Percentiles rank a stretch among this genome's conserved stretches.
Evolutionary conservation across 768 basidiomycete genomes (phyloP).

Genomic region (Tylopilus sp.): DNA sequence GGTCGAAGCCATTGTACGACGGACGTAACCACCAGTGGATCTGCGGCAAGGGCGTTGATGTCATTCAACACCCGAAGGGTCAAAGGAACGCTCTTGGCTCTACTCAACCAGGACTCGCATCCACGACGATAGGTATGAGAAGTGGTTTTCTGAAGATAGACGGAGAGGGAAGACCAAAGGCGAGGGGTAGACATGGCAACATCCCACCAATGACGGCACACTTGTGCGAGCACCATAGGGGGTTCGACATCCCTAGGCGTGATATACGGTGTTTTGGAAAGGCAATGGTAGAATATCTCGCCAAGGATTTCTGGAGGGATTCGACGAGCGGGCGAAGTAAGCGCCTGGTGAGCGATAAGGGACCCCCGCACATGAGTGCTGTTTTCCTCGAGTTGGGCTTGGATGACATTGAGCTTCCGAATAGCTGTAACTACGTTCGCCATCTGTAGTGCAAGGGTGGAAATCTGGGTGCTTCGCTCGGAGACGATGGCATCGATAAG

Average conservation of each 20-base stretch:
- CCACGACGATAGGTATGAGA: slow-evolving; percentile 11
- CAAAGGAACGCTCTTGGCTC: slow-evolving; percentile 27
- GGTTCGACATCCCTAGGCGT: slow-evolving; percentile 18
- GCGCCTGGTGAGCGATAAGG: slow-evolving; percentile 22
- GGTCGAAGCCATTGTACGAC: slow-evolving; percentile 22
- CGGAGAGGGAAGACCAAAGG: slow-evolving; percentile 31
- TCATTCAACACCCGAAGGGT: slow-evolving; percentile 28
- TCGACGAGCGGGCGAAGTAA: slow-evolving; percentile 15
- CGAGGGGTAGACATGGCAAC: slow-evolving; percentile 30
- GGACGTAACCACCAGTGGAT: slow-evolving; percentile 5
- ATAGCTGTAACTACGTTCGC: slow-evolving; percentile 14
- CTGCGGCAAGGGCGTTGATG: slow-evolving; percentile 7
- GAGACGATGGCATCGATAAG: slow-evolving; percentile 20
- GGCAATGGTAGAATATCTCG: slow-evolving; percentile 28
- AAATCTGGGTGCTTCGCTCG: slow-evolving; percentile 20
- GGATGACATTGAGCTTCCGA: slow-evolving; percentile 17
- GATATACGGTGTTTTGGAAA: slow-evolving; percentile 24
- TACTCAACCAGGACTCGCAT: slow-evolving; percentile 27
- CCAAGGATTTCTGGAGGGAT: slow-evolving; percentile 31
- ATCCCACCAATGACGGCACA: slow-evolving; percentile 31
- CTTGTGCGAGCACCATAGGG: slow-evolving; percentile 26
- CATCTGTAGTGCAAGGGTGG: slow-evolving; percentile 19
- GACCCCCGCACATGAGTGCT: slow-evolving; percentile 18
- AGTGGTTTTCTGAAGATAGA: slow-evolving; percentile 15
- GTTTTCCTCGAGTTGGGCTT: slow-evolving; percentile 16